Evolutionary conservation across 805 yeast genomes (phyloP).

Genomic region (Cyberlindnera lachancei): DNA sequence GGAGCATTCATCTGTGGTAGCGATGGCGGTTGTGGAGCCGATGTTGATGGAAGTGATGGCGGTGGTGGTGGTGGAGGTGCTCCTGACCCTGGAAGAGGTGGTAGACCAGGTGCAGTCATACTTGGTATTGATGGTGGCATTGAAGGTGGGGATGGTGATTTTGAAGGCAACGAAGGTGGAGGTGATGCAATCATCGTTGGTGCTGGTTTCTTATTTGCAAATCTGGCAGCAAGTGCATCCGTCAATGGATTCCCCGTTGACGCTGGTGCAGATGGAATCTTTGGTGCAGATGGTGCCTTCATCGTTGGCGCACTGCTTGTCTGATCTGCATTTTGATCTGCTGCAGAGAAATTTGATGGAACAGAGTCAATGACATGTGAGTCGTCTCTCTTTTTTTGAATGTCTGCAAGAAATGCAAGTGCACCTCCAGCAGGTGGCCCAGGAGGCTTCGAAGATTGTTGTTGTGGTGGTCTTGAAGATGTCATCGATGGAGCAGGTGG

Average conservation of each 20-base stretch:
- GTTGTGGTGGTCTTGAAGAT: slow-evolving; percentile 8
- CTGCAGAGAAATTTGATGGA: slow-evolving; percentile 20
- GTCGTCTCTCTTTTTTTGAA: slow-evolving; percentile 48
- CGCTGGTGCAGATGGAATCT: slow-evolving; percentile 10
- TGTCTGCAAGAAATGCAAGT: slow-evolving; percentile 52
- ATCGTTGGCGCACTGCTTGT: slow-evolving; percentile 22
- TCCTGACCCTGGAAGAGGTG: slow-evolving; percentile 14
- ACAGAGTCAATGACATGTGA: slow-evolving; percentile 38
- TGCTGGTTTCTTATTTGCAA: slow-evolving; percentile 7
- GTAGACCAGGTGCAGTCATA: too few species aligned
- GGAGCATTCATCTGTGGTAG: slow-evolving; percentile 11
- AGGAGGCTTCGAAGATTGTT: slow-evolving; percentile 20
- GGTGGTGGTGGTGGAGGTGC: slow-evolving; percentile 14
- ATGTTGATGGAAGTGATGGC: slow-evolving; percentile 11
- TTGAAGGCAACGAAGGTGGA: slow-evolving; percentile 10
- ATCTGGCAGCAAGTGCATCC: slow-evolving; percentile 12
- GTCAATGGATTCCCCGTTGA: slow-evolving; percentile 13
- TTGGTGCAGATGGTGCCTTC: slow-evolving; percentile 18
- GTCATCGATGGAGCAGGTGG: slow-evolving; percentile 21
- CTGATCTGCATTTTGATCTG: slow-evolving; percentile 12
- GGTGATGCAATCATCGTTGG: slow-evolving; percentile 12
- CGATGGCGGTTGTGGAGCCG: slow-evolving; percentile 13
- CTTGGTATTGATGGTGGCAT: slow-evolving; percentile 21
- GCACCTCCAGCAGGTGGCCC: too few species aligned
- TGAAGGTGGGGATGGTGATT: slow-evolving; percentile 23